Evolutionary conservation across 163 green algal genomes (phyloP), one percentile per base, ranked within the genome.

Genomic region (Chloroidium sp.): DNA sequence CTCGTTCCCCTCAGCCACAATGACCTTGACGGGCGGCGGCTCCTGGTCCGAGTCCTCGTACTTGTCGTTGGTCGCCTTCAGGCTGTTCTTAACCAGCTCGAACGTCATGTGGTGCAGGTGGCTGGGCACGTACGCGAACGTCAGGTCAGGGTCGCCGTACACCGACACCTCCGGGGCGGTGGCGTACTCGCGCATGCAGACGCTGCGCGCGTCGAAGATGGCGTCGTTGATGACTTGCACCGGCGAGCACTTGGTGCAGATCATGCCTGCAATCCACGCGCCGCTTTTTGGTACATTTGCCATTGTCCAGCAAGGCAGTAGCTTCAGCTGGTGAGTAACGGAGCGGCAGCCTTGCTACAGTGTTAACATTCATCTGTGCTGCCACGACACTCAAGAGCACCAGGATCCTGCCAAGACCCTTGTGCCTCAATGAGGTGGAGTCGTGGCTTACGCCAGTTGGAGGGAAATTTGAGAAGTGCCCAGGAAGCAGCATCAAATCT

Each of bases 31-130:
- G 61, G 94, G 91, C 12, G 89, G 89, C 4, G 94, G 91, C 78
- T 94, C 86, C 3, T 91, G 78, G 77, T 94, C 88, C 3, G 78
- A 79, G 78, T 98, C 92, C 64, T 93, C 87, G 84, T 92, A 98
- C 14, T 89, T 85, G 82, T 98, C 95, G 67, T 94, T 88, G 74
- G 98, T 94, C 13, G 95, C 95, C 3, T 94, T 85, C 81, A 98
- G 85, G 59, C 87, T 94, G 89, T 98, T 98, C 83, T 92, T 92
- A 14, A 82, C 90, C 62, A 98, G 88, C 91, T 98, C 94, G 85
- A 98, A 98, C 59, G 93, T 86, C 94, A 98, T 98, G 90, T 97
- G 93, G 82, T 98, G 94, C 80, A 98, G 87, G 86, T 99, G 96
- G 8, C 85, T 92, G 78, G 96, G 96, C 13, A 99, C 94, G 86